Evolutionary conservation across 768 basidiomycete genomes (phyloP).

Genomic region (Hericium erinaceus): DNA sequence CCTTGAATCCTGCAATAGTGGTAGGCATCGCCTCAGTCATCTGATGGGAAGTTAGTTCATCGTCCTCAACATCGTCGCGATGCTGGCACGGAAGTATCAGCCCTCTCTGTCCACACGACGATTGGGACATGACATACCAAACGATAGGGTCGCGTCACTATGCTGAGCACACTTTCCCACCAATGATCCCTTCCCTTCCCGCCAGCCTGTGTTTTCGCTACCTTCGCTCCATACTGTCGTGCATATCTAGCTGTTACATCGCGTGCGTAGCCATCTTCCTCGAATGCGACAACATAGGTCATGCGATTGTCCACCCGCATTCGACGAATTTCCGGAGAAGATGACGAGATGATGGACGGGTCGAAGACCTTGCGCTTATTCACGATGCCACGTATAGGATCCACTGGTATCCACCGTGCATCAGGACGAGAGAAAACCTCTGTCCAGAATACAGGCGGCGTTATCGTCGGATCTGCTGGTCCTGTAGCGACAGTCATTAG

Average conservation of each 20-base stretch:
- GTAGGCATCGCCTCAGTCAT: constrained; percentile 90
- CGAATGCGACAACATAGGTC: constrained; percentile 87
- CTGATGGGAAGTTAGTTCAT: constrained; percentile 70
- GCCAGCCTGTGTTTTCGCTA: constrained; percentile 69
- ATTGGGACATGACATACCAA: constrained; percentile 41
- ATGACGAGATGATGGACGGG: constrained; percentile 36
- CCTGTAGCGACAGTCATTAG: neutral
- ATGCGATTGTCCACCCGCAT: constrained; percentile 64
- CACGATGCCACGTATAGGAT: constrained; percentile 73
- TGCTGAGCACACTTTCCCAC: constrained; percentile 69
- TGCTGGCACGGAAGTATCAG: constrained; percentile 37
- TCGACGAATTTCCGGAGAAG: constrained; percentile 8
- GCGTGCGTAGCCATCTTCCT: constrained; percentile 87
- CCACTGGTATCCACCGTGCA: constrained; percentile 86
- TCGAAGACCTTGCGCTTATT: constrained; percentile 79
- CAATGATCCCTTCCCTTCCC: constrained; percentile 65
- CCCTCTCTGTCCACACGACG: neutral
- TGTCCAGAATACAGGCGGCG: constrained; percentile 91
- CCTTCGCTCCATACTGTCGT: constrained; percentile 67
- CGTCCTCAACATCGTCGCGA: constrained; percentile 89
- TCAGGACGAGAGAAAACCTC: constrained; percentile 94
- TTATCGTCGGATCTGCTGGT: constrained; percentile 44
- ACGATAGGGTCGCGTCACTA: constrained; percentile 67
- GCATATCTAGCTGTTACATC: constrained; percentile 92
- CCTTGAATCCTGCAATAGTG: constrained; percentile 86